Evolutionary conservation across 106 monocot species (phyloP), one percentile per base, ranked within the genome.

Genomic region (Dendrobium chrysotoxum): DNA sequence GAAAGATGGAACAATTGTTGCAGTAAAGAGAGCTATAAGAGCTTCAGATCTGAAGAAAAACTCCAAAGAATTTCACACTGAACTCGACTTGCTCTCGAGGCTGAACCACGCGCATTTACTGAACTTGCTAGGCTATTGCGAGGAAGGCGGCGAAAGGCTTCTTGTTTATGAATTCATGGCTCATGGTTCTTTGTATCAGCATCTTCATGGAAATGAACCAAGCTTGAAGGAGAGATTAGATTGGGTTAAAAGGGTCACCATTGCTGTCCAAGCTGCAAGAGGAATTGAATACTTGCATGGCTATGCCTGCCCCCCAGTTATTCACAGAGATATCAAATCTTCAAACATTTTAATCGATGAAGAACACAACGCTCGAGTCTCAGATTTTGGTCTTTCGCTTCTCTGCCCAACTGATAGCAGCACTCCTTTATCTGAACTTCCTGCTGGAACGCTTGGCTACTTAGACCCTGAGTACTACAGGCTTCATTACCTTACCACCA

Each of bases 121-220:
- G 16, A 95, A 88, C 79, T 55, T 99, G 77, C 91, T 99, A 8
- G 99, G 99, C 3, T 99, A 88, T 64, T 99, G 99, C 57, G 99
- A 99, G 82, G 99, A 99, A 83, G 88, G 88, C 1, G 90, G 95
- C 0, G 95, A 99, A 84, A 91, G 93, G 80, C 95, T 99, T 5
- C 64, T 99, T 8, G 99, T 99, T 9, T 99, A 99, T 17, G 99
- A 99, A 87, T 99, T 91, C 91, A 99, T 99, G 99, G 99, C 99
- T 38, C 91, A 99, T 61, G 99, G 99, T 0, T 95, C 99, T 35
- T 76, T 99, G 70, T 93, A 99, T 71, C 99, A 93, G 61, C 95
- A 99, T 78, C 89, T 99, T 75, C 99, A 99, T 47, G 91, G 95
- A 40, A 95, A 90, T 72, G 91, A 91, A 20, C 75, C 83, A 2